These are phyloP conservation scores for Orbilia blumenaviensis DNA, from an alignment of 2,329 filamentous ascomycete genomes.

Conservation along the genomic window DNA sequence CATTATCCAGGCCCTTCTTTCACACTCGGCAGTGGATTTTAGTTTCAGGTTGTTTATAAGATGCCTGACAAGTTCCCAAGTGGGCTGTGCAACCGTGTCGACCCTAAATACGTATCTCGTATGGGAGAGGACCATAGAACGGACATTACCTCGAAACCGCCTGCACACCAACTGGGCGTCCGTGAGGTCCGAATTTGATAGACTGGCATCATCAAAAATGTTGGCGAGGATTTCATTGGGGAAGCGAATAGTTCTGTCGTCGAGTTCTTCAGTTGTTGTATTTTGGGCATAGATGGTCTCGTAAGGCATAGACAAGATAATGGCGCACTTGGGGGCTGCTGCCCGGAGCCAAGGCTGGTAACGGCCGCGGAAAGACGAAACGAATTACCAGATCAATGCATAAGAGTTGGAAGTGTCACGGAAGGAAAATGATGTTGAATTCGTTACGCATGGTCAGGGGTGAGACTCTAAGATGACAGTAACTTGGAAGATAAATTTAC, in stretches of 20 bases:
- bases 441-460: too few relatives aligned
- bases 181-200: conserved; percentile 9
- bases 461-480: too few relatives aligned
- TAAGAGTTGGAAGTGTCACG: too few relatives aligned
- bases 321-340: too few relatives aligned
- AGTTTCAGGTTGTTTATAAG: conserved; percentile 9
- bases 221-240: conserved; percentile 4
- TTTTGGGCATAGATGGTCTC: neutral
- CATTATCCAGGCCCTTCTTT: neutral
- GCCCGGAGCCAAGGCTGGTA: too few relatives aligned
- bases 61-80: conserved; percentile 5
- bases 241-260: neutral
- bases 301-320: too few relatives aligned
- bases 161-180: neutral
- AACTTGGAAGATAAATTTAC: too few relatives aligned
- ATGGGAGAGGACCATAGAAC: neutral
- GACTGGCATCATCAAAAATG: neutral
- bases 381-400: too few relatives aligned
- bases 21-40: conserved; percentile 3
- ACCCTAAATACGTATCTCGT: conserved; percentile 23
- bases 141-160: conserved; percentile 1
- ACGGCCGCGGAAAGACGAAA: too few relatives aligned
- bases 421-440: too few relatives aligned
- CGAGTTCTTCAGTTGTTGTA: neutral
- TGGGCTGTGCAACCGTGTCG: conserved; percentile 6